Conservation (phyloP, 371 early-diverging fungal species). For the Rhizopus delemar region DNA sequence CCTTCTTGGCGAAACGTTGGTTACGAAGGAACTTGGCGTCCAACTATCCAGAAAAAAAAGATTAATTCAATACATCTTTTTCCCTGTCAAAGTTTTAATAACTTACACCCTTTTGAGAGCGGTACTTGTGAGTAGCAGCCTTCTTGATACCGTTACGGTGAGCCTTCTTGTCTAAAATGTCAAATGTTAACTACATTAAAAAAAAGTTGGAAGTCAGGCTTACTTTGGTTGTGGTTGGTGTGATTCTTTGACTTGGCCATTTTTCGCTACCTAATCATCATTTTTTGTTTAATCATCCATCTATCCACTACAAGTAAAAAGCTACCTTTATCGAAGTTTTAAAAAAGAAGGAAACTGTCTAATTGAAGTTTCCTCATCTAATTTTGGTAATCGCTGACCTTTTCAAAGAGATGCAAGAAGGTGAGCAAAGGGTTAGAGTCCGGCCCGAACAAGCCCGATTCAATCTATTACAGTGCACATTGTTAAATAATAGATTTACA, state of each 20-base stretch:
- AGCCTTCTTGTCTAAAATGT: constrained; percentile 85
- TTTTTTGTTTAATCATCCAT: background rate
- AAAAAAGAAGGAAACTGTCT: background rate
- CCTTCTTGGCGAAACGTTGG: constrained; percentile 96
- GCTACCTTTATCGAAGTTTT: constrained; percentile 3
- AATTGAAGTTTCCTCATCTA: background rate
- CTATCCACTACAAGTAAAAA: background rate
- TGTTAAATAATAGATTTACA: too few relatives aligned
- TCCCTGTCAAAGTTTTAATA: background rate
- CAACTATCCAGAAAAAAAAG: constrained; percentile 46
- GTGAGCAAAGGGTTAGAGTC: background rate
- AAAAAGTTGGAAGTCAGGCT: constrained; percentile 8
- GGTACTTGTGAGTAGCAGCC: constrained; percentile 83
- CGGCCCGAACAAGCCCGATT: background rate
- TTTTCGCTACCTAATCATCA: background rate
- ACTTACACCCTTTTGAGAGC: constrained; percentile 91
- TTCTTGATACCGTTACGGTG: constrained; percentile 98
- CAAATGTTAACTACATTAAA: background rate
- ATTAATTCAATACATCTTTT: background rate
- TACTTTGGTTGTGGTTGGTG: constrained; percentile 99
- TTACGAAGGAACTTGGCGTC: constrained; percentile 98
- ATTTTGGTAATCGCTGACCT: background rate
- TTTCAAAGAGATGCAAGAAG: background rate
- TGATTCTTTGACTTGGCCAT: constrained; percentile 92
- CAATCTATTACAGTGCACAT: too few relatives aligned